phyloP scores from a whole-genome alignment of 2,329 filamentous ascomycete species.

The Cryphonectria carpinicola region DNA sequence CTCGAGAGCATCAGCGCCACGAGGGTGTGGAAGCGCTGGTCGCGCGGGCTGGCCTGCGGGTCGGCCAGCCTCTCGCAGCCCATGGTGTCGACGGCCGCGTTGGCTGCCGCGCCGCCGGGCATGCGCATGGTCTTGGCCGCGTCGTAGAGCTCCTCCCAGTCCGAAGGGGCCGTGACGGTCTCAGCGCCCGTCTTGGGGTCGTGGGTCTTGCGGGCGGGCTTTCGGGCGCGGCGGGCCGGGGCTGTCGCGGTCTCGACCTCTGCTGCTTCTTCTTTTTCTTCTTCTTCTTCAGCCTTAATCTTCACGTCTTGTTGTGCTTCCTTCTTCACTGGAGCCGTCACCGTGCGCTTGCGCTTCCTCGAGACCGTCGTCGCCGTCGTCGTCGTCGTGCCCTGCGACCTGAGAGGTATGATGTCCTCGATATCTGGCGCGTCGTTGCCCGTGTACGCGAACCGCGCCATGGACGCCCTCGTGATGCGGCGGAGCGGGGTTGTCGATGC shows the following conservation, averaged over 20 bases:
- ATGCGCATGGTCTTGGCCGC: slow-evolving; percentile 77
- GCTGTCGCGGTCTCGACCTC: slow-evolving; percentile 30
- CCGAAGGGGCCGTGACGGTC: slow-evolving; percentile 65
- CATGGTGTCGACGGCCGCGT: slow-evolving; percentile 97
- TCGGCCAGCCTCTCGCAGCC: slow-evolving; percentile 81
- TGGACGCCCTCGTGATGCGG: slow-evolving; percentile 53
- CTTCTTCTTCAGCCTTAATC: slow-evolving; percentile 16
- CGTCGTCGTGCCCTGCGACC: not conserved
- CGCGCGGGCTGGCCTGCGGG: slow-evolving; percentile 50
- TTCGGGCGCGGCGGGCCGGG: slow-evolving; percentile 32
- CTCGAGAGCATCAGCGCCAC: slow-evolving; percentile 88
- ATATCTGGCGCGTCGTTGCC: slow-evolving; percentile 38
- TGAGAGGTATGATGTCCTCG: slow-evolving; percentile 39
- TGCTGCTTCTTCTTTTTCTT: too few species aligned
- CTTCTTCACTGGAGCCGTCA: not conserved
- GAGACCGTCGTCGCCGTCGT: not conserved
- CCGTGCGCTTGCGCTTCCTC: slow-evolving; percentile 12
- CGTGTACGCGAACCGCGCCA: slow-evolving; percentile 52
- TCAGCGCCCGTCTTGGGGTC: slow-evolving; percentile 33
- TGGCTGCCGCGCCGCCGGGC: slow-evolving; percentile 55
- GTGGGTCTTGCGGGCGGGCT: slow-evolving; percentile 44
- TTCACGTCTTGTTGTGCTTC: not conserved
- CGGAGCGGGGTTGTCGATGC: slow-evolving; percentile 38
- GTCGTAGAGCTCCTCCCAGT: slow-evolving; percentile 84
- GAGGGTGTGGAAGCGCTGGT: slow-evolving; percentile 82